A percentile compares a stretch with the other conserved stretches of the same genome.
Evolutionary conservation across 805 yeast genomes (phyloP).

Genomic region (Cyberlindnera mycetangii): DNA sequence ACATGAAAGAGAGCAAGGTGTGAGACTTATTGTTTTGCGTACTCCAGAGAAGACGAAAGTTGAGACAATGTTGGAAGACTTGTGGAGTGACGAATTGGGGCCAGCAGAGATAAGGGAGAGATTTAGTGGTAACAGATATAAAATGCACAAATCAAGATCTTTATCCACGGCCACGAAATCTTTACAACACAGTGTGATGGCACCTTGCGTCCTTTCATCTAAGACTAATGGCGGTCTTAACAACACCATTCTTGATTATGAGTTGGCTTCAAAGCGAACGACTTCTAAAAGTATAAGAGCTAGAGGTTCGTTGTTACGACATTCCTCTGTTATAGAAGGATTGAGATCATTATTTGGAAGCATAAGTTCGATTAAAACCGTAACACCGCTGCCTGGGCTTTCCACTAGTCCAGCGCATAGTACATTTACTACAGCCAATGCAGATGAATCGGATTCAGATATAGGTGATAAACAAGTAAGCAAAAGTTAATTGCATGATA

Average conservation of each 20-base stretch:
- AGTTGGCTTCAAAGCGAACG: too few species aligned
- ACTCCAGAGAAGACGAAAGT: slow-evolving; percentile 23
- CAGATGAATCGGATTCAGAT: not conserved
- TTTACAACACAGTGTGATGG: not conserved
- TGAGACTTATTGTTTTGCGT: slow-evolving; percentile 12
- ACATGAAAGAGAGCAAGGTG: slow-evolving; percentile 6
- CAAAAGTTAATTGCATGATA: not conserved
- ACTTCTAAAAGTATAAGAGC: too few species aligned
- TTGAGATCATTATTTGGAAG: slow-evolving; percentile 19
- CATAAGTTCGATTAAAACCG: not conserved
- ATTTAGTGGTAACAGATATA: not conserved
- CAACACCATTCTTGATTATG: not conserved
- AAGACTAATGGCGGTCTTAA: too few species aligned
- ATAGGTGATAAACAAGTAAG: not conserved
- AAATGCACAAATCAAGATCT: not conserved
- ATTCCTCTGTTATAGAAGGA: slow-evolving; percentile 23
- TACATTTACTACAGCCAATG: not conserved
- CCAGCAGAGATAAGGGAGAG: slow-evolving; percentile 3
- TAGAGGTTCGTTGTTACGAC: slow-evolving; percentile 22
- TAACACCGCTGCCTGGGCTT: too few species aligned
- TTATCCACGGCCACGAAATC: not conserved
- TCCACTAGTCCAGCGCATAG: not conserved
- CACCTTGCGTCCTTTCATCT: too few species aligned
- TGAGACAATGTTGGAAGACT: slow-evolving; percentile 30
- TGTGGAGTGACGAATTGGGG: slow-evolving; percentile 34